These are phyloP conservation scores for Fragilariopsis cylindrus DNA, from an alignment of 108 stramenopile species.

Conservation along the genomic window DNA sequence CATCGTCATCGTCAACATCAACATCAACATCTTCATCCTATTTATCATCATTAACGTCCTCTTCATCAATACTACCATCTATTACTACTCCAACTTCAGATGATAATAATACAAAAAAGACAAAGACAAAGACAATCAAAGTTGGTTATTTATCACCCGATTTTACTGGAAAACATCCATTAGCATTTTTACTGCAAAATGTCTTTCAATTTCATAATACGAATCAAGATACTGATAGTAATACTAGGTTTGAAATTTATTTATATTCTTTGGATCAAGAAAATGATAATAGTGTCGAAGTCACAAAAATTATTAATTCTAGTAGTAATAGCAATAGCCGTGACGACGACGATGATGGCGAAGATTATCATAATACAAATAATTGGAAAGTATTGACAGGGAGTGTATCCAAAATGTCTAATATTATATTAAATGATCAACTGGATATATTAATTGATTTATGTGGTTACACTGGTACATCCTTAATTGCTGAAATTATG, in stretches of 20 bases:
- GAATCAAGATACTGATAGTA: not conserved
- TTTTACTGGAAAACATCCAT: conserved; percentile 81
- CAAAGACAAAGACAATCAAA: conserved; percentile 7
- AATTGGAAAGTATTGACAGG: conserved; percentile 53
- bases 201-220: conserved; percentile 85
- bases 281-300: conserved; percentile 45
- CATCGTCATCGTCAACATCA: no score
- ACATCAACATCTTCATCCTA: no score
- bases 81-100: not conserved
- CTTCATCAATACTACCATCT: no score
- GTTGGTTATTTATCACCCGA: conserved; percentile 83
- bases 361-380: conserved; percentile 37
- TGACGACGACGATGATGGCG: not conserved
- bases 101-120: not conserved
- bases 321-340: not conserved
- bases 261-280: conserved; percentile 63
- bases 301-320: conserved; percentile 45
- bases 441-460: conserved; percentile 84
- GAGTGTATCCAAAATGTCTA: conserved; percentile 51
- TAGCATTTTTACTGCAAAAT: conserved; percentile 85
- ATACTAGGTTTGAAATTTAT: conserved; percentile 54
- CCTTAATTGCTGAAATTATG: conserved; percentile 56
- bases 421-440: conserved; percentile 54
- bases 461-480: conserved; percentile 84
- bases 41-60: no score